Evolutionary conservation across 2,329 filamentous ascomycete genomes (phyloP).

Genomic region (Rasamsonia emersonii): DNA sequence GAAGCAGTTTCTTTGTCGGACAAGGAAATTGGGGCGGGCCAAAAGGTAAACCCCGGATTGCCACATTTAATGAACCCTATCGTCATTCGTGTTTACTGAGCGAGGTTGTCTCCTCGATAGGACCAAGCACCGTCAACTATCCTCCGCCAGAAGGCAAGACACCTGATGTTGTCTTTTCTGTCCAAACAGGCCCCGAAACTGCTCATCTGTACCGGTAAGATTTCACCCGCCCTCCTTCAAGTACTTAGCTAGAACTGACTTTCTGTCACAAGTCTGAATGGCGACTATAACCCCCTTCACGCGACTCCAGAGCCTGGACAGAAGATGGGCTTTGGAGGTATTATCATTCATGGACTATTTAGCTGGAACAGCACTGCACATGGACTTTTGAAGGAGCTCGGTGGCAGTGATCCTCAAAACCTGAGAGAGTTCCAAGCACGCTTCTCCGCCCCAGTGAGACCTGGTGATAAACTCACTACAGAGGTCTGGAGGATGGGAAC

Average conservation of each 20-base stretch:
- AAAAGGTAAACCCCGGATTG: conserved; percentile 53
- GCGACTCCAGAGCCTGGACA: conserved; percentile 74
- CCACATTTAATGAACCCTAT: too few relatives aligned
- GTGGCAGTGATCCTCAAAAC: conserved; percentile 68
- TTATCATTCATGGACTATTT: conserved; percentile 83
- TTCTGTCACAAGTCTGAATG: conserved; percentile 56
- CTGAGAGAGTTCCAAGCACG: conserved; percentile 82
- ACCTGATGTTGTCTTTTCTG: conserved; percentile 61
- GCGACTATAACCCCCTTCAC: conserved; percentile 91
- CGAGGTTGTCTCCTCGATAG: conserved; percentile 15
- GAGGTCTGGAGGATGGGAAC: conserved; percentile 73
- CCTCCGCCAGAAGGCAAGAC: conserved; percentile 63
- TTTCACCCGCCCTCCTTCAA: background rate
- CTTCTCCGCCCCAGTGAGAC: conserved; percentile 76
- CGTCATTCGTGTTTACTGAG: too few relatives aligned
- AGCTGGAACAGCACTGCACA: conserved; percentile 76
- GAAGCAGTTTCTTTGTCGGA: conserved; percentile 69
- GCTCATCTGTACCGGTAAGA: conserved; percentile 61
- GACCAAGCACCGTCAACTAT: conserved; percentile 66
- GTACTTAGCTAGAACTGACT: background rate
- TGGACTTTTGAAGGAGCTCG: conserved; percentile 62
- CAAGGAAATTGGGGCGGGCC: conserved; percentile 83
- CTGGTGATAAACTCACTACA: conserved; percentile 71
- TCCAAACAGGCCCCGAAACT: conserved; percentile 64
- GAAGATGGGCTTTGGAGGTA: conserved; percentile 85